Evolutionary conservation across 345 rosid species (phyloP), one percentile per base, ranked within the genome.

Genomic region (Aurinia saxatilis): DNA sequence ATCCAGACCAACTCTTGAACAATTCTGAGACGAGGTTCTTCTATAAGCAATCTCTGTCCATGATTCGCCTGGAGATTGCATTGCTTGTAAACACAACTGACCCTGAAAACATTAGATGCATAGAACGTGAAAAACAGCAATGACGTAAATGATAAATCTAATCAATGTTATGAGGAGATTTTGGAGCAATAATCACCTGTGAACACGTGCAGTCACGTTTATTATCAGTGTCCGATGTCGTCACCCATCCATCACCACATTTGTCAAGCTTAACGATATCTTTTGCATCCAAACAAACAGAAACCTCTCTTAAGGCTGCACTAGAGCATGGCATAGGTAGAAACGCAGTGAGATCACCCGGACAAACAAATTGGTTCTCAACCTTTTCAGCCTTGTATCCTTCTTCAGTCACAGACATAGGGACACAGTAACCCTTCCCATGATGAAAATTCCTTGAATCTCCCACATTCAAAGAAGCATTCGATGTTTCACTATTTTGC

Each of bases 31-130:
- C 35, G 76, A 71, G 62, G 79, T 73, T 52, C 78, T 82, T 36
- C 66, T 60, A 70, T 79, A 93, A 8, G 84, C 66, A 50, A 93
- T 79, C 77, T 93, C 97, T 23, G 78, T 80, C 99, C 96, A 93
- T 40, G 58, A 61, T 13, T 73, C 73, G 14, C 87, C 87, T 5
- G 77, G 85, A 17, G 57, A 55, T 48, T 72, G 91, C 50, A 82
- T 55, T 18, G 97, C 91, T 72, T 80, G 81, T 51, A 78, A 80
- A 78, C 97, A 93, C 15, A 50, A 63, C 45, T 80, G 86, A 6
- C 73, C 96, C 99, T 90, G 61, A 38, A n/a, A 67, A 48, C 38
- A 60, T 41, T 35, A 59, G 44, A 67, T 8, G 6, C 21, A 11
- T 48, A 49, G 0, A 30, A 27, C 19, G 7, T 4, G 0, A 42